Conservation (phyloP, 305 asterid species). For the Plantago lanceolata region DNA sequence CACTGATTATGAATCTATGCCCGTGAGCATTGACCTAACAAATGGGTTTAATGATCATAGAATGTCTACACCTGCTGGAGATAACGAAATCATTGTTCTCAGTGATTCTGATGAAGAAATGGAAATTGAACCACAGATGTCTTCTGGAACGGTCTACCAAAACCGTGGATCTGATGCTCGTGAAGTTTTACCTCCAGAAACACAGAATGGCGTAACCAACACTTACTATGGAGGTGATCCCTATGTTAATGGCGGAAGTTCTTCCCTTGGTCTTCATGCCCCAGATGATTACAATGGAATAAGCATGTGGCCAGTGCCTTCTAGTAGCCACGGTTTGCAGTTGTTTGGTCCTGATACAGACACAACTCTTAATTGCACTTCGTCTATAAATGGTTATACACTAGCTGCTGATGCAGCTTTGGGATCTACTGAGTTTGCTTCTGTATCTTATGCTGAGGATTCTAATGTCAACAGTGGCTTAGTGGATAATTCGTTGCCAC, state of each 20-base stretch:
- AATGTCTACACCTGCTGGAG: conserved; percentile 42
- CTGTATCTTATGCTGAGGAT: conserved; percentile 40
- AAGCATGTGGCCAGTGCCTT: conserved; percentile 71
- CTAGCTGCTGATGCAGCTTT: conserved; percentile 46
- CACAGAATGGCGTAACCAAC: conserved; percentile 9
- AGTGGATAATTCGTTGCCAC: conserved; percentile 66
- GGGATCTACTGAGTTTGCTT: conserved; percentile 51
- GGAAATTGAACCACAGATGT: conserved; percentile 45
- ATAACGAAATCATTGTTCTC: conserved; percentile 63
- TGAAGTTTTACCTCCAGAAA: conserved; percentile 28
- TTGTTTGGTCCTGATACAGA: conserved; percentile 73
- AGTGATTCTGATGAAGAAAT: conserved; percentile 89
- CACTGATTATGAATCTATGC: conserved; percentile 55
- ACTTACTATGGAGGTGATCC: conserved; percentile 51
- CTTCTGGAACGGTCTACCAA: conserved; percentile 40
- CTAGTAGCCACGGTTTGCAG: conserved; percentile 73
- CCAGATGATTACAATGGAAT: conserved; percentile 55
- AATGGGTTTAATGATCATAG: conserved; percentile 36
- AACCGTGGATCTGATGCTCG: conserved; percentile 37
- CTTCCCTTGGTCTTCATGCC: conserved; percentile 47
- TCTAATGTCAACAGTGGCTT: conserved; percentile 48
- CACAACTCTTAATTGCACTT: conserved; percentile 46
- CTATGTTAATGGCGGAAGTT: conserved; percentile 42
- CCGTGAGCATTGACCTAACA: conserved; percentile 43
- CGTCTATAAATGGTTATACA: conserved; percentile 47